A percentile compares a stretch with the other conserved stretches of the same genome.
Evolutionary conservation across 1,284 basidiomycete species (phyloP).

Genomic region (Moesziomyces globuligerus): DNA sequence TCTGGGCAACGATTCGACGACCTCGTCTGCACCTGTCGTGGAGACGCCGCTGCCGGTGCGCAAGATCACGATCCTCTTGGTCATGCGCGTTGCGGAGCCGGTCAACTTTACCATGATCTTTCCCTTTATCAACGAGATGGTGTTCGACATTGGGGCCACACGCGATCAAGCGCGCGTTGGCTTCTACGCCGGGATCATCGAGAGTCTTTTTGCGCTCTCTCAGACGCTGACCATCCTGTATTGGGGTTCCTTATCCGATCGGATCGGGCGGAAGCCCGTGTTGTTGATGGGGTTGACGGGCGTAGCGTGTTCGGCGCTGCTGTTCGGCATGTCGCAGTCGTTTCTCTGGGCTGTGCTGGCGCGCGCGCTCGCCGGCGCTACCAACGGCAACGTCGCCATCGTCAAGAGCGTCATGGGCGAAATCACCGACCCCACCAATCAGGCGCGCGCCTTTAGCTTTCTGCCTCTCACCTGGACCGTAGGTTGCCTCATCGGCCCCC

Average conservation of each 20-base stretch:
- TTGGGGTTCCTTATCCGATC: constrained; percentile 66
- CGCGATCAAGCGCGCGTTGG: constrained; percentile 25
- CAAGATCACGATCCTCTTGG: constrained; percentile 70
- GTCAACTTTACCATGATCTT: constrained; percentile 78
- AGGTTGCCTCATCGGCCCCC: constrained; percentile 47
- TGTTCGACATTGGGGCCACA: constrained; percentile 18
- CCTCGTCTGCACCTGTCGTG: not conserved
- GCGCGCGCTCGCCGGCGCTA: constrained; percentile 38
- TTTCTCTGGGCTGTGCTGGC: constrained; percentile 64
- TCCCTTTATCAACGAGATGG: constrained; percentile 75
- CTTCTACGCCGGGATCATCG: constrained; percentile 75
- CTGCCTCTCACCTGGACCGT: constrained; percentile 50
- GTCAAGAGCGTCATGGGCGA: constrained; percentile 53
- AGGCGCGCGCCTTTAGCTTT: constrained; percentile 52
- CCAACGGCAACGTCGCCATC: constrained; percentile 55
- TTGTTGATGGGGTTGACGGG: constrained; percentile 67
- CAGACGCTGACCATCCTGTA: constrained; percentile 68
- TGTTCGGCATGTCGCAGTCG: constrained; percentile 65
- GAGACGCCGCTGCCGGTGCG: constrained; percentile 71
- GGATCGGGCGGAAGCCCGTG: constrained; percentile 68
- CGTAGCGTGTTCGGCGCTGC: constrained; percentile 57
- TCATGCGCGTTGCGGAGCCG: constrained; percentile 71
- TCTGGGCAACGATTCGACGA: no score
- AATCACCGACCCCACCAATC: constrained; percentile 46
- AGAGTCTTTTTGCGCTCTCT: constrained; percentile 66